Evolutionary conservation across 2,329 filamentous ascomycete species (phyloP).

Genomic region (Penicillium hordei): DNA sequence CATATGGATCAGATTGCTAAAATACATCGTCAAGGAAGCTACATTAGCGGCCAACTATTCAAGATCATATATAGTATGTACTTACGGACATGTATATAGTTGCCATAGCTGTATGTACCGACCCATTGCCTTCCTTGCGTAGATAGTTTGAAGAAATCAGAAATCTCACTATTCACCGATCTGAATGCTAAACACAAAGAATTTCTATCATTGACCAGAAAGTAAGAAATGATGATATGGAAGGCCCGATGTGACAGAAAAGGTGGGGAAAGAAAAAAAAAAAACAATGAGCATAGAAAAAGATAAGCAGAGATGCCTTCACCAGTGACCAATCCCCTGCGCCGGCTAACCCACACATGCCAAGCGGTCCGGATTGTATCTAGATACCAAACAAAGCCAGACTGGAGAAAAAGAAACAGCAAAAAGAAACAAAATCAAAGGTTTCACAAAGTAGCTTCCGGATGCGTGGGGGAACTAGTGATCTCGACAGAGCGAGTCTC

Average conservation of each 20-base stretch:
- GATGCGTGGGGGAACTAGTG: slow-evolving; percentile 22
- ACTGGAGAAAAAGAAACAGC: slow-evolving; percentile 3
- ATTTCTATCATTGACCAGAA: slow-evolving; percentile 1
- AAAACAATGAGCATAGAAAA: slow-evolving; percentile 4
- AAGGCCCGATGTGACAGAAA: neutral
- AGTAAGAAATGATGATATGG: neutral
- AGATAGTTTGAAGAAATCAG: neutral
- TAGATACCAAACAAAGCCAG: slow-evolving; percentile 11
- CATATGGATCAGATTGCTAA: neutral
- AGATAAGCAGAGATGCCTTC: slow-evolving; percentile 13
- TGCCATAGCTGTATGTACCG: neutral
- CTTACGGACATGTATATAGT: neutral
- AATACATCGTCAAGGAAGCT: neutral
- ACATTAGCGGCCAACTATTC: neutral
- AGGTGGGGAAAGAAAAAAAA: neutral
- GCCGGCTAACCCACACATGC: slow-evolving; percentile 24
- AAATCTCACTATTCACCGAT: neutral
- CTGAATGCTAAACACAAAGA: slow-evolving; percentile 1
- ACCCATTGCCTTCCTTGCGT: neutral
- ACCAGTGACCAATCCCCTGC: slow-evolving; percentile 15
- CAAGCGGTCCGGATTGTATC: slow-evolving; percentile 16
- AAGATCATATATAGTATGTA: neutral
- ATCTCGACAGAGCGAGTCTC: slow-evolving; percentile 40
- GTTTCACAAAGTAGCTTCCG: slow-evolving; percentile 31
- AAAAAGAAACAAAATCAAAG: slow-evolving; percentile 2